These are phyloP conservation scores for Eutrema japonicum DNA, from an alignment of 345 rosid genomes.

Conservation along the genomic window DNA sequence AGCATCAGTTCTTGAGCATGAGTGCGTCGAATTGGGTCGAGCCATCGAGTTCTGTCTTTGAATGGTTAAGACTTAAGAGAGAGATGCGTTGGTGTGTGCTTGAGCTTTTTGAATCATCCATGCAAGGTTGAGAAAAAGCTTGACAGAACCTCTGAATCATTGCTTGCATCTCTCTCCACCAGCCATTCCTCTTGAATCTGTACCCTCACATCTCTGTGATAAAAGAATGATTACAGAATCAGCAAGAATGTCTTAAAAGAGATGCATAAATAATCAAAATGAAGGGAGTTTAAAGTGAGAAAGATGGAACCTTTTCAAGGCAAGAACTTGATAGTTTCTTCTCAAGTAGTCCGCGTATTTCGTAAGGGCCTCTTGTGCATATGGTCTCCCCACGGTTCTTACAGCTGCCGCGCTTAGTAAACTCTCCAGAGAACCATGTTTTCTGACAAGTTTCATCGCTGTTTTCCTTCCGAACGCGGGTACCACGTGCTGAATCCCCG, in stretches of 20 bases:
- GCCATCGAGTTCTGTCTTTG: slow-evolving; percentile 4
- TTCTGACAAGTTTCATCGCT: slow-evolving; percentile 78
- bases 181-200: slow-evolving; percentile 81
- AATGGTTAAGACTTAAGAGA: neutral
- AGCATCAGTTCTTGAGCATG: neutral
- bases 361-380: slow-evolving; percentile 88
- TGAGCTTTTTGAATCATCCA: slow-evolving; percentile 42
- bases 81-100: slow-evolving; percentile 20
- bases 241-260: neutral
- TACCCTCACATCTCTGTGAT: slow-evolving; percentile 71
- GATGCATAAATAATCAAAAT: neutral
- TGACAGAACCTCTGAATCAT: slow-evolving; percentile 62
- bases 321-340: slow-evolving; percentile 85
- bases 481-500: slow-evolving; percentile 77
- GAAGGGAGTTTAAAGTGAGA: neutral
- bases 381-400: slow-evolving; percentile 79
- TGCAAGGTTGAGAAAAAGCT: slow-evolving; percentile 47
- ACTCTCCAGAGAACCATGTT: slow-evolving; percentile 85
- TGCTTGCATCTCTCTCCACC: slow-evolving; percentile 59
- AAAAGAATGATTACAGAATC: neutral
- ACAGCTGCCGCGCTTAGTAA: slow-evolving; percentile 81
- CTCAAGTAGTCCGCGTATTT: slow-evolving; percentile 79
- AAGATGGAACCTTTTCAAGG: slow-evolving; percentile 65
- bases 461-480: slow-evolving; percentile 92
- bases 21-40: neutral